A percentile compares a stretch with the other conserved stretches of the same genome.
Conservation (phyloP, 352 stramenopile species). For the Globisporangium rhizosaccharum region DNA sequence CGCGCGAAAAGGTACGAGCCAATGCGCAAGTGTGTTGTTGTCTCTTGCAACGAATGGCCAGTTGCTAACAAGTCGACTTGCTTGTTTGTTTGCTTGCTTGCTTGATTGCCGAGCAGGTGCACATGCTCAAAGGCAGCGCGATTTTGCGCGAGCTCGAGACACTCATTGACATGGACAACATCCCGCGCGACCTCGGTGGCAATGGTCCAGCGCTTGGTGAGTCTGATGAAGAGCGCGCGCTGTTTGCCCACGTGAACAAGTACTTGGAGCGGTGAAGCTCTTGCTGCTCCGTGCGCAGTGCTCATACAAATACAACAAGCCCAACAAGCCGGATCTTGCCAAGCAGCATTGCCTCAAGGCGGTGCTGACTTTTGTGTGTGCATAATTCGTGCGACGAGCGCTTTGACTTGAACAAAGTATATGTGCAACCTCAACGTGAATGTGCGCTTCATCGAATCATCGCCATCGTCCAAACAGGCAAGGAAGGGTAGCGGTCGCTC, state of each 20-base stretch:
- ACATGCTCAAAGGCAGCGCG: slow-evolving; percentile 79
- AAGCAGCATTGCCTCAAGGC: too few relatives aligned
- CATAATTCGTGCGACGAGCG: too few relatives aligned
- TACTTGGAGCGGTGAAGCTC: slow-evolving; percentile 27
- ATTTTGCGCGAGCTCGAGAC: slow-evolving; percentile 71
- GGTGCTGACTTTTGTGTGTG: too few relatives aligned
- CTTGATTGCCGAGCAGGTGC: slow-evolving; percentile 25
- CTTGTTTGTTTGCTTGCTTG: slow-evolving; percentile 4
- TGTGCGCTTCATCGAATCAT: slow-evolving; percentile 20
- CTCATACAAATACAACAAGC: too few relatives aligned
- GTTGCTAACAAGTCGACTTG: slow-evolving; percentile 4
- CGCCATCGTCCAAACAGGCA: slow-evolving; percentile 10
- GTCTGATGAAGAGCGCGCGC: slow-evolving; percentile 60
- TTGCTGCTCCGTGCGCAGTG: too few relatives aligned
- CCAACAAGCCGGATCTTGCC: too few relatives aligned
- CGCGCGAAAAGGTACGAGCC: slow-evolving; percentile 86
- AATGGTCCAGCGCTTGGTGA: slow-evolving; percentile 51
- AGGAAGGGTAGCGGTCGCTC: background rate
- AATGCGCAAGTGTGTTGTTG: background rate
- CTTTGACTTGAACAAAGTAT: too few relatives aligned
- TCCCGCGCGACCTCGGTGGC: slow-evolving; percentile 69
- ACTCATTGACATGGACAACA: slow-evolving; percentile 63
- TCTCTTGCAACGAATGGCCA: background rate
- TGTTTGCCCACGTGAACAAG: slow-evolving; percentile 66
- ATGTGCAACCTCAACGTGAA: slow-evolving; percentile 25